Percentiles rank a stretch among this genome's conserved stretches.
Evolutionary conservation across 176 grass and related monocot genomes (phyloP).

Genomic region (Secale cereale): DNA sequence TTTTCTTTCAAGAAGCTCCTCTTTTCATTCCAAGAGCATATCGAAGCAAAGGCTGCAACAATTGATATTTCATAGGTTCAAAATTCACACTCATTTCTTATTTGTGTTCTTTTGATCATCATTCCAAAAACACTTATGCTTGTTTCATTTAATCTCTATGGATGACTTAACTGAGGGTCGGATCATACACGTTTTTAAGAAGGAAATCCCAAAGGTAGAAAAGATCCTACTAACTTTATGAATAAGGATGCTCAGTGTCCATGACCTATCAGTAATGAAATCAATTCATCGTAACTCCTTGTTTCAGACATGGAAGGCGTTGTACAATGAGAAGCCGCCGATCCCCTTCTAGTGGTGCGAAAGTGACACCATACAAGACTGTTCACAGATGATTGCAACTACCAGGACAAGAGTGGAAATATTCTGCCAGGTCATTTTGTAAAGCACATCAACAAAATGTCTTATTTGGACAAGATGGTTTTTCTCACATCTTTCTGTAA

Average conservation of each 20-base stretch:
- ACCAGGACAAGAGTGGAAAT: slow-evolving; percentile 41
- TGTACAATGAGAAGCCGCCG: slow-evolving; percentile 40
- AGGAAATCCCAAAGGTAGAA: slow-evolving; percentile 62
- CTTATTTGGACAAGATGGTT: background rate
- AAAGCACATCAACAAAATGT: background rate
- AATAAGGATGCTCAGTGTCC: background rate
- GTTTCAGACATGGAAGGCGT: slow-evolving; percentile 57
- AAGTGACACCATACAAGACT: slow-evolving; percentile 81
- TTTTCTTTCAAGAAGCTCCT: slow-evolving; percentile 53
- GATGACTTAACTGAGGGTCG: slow-evolving; percentile 78
- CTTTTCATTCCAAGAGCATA: slow-evolving; percentile 30
- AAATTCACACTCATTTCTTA: background rate
- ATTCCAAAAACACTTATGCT: background rate
- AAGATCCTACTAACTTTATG: slow-evolving; percentile 28
- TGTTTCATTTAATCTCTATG: slow-evolving; percentile 2
- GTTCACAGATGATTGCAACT: slow-evolving; percentile 34
- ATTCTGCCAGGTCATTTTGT: slow-evolving; percentile 45
- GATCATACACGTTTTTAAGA: slow-evolving; percentile 56
- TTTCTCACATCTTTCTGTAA: background rate
- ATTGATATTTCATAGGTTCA: slow-evolving; percentile 79
- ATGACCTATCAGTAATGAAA: background rate
- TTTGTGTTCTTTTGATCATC: background rate
- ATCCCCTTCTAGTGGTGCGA: slow-evolving; percentile 86
- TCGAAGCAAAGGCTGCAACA: slow-evolving; percentile 30
- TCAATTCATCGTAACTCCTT: background rate